Evolutionary conservation across 179 eudicot genomes (phyloP).

Genomic region (Spergularia azorica): DNA sequence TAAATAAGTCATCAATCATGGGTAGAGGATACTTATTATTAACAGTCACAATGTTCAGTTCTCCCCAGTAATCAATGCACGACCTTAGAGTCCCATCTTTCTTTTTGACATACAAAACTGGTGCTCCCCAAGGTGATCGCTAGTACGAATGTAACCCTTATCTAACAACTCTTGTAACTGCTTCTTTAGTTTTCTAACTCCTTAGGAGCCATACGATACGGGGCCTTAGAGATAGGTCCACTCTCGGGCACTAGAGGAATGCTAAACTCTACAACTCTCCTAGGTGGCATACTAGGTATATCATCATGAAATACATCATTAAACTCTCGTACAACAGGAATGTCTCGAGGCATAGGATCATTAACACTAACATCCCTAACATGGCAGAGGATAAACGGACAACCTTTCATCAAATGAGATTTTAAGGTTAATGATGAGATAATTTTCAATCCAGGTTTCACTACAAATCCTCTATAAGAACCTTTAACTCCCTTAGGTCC

Average conservation of each 20-base stretch:
- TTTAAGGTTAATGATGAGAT: not conserved
- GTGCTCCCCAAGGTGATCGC: too few relatives aligned
- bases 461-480: not conserved
- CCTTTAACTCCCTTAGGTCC: not conserved
- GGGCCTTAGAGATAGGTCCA: not conserved
- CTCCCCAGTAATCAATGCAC: not conserved
- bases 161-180: not conserved
- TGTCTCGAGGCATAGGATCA: too few relatives aligned
- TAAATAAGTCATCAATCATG: not conserved
- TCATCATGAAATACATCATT: too few relatives aligned
- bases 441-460: not conserved
- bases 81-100: too few relatives aligned
- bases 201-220: not conserved
- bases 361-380: not conserved
- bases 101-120: not conserved
- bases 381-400: not conserved
- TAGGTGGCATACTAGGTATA: too few relatives aligned
- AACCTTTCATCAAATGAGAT: not conserved
- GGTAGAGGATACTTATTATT: not conserved
- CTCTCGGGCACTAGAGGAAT: not conserved
- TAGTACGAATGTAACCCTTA: not conserved
- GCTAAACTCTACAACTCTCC: too few relatives aligned
- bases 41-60: not conserved
- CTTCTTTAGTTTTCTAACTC: not conserved
- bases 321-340: too few relatives aligned